Evolutionary conservation across 495 filamentous ascomycete species (phyloP).

Genomic region (Penicillium pulvis): DNA sequence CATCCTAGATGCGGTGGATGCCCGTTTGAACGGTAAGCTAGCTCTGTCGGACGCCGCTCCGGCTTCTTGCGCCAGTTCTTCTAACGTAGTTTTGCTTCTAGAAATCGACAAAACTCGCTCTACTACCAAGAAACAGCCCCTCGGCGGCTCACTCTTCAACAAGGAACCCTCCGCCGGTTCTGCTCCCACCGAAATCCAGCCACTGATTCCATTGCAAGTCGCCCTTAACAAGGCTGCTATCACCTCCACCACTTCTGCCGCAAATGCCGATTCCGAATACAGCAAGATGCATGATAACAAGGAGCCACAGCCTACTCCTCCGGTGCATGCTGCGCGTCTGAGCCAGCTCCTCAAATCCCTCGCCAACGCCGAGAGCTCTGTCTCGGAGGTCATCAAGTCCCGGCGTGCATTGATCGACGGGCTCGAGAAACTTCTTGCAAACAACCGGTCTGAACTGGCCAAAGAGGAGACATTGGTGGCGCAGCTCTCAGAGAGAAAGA

Average conservation of each 20-base stretch:
- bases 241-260: slow-evolving; percentile 59
- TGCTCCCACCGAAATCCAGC: slow-evolving; percentile 74
- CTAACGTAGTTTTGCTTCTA: slow-evolving; percentile 30
- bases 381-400: slow-evolving; percentile 87
- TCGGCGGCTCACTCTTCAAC: slow-evolving; percentile 72
- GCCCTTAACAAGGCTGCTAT: slow-evolving; percentile 69
- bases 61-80: slow-evolving; percentile 1
- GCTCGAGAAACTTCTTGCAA: slow-evolving; percentile 78
- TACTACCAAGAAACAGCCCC: slow-evolving; percentile 60
- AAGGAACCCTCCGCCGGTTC: slow-evolving; percentile 48
- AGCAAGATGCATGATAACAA: slow-evolving; percentile 74
- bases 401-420: slow-evolving; percentile 74
- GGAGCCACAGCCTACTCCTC: slow-evolving; percentile 67
- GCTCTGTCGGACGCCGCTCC: background rate
- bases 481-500: slow-evolving; percentile 60
- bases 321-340: slow-evolving; percentile 89
- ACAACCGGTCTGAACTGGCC: slow-evolving; percentile 67
- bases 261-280: slow-evolving; percentile 75
- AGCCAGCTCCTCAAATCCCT: slow-evolving; percentile 83
- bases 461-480: slow-evolving; percentile 65
- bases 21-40: slow-evolving; percentile 69
- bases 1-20: slow-evolving; percentile 77
- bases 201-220: slow-evolving; percentile 71
- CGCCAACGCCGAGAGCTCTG: slow-evolving; percentile 87
- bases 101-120: slow-evolving; percentile 80